Evolutionary conservation across 768 basidiomycete species (phyloP).

Genomic region (Kondoa subrosea): DNA sequence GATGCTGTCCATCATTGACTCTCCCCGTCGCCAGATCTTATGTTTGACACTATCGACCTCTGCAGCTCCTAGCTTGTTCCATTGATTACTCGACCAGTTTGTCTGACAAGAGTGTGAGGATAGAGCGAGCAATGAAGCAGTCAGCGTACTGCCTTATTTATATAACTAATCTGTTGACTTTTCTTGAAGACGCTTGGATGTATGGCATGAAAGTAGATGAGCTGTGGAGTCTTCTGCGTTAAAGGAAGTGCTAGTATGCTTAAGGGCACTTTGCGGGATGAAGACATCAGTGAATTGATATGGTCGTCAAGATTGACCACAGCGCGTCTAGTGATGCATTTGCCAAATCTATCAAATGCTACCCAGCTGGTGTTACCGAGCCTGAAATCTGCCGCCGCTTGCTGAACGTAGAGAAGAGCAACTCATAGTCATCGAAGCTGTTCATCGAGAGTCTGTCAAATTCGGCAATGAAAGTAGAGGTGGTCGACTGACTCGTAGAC

Average conservation of each 20-base stretch:
- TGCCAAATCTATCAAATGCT: background rate
- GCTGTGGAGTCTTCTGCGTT: background rate
- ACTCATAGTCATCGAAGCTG: conserved; percentile 43
- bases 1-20: background rate
- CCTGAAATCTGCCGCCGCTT: conserved; percentile 2
- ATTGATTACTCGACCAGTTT: conserved; percentile 2
- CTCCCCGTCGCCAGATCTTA: background rate
- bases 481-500: conserved; percentile 58
- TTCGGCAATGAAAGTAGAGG: background rate
- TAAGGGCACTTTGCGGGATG: background rate
- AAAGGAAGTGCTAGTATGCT: conserved; percentile 4
- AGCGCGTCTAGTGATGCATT: background rate
- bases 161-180: background rate
- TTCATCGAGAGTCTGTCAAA: background rate
- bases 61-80: conserved; percentile 6
- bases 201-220: conserved; percentile 2
- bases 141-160: background rate
- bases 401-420: conserved; percentile 15
- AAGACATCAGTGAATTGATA: background rate
- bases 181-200: background rate
- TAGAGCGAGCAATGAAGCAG: background rate
- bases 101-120: background rate
- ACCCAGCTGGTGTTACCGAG: background rate
- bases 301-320: background rate
- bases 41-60: background rate